Conservation (phyloP, 1,284 basidiomycete genomes). For the Malassezia slooffiae region DNA sequence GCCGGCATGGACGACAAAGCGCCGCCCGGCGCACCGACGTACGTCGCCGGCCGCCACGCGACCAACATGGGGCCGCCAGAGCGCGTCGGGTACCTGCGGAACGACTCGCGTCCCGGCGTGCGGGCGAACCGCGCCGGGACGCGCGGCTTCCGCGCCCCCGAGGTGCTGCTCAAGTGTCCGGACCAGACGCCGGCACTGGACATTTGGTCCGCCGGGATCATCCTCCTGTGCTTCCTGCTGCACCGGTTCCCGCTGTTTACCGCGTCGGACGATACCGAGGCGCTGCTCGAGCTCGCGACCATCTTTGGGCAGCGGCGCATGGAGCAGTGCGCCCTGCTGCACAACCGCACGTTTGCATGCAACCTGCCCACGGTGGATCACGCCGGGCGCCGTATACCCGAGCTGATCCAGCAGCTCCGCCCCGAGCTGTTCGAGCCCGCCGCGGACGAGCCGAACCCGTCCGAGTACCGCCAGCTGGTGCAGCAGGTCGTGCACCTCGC, state of each 20-base stretch:
- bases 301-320: conserved; percentile 74
- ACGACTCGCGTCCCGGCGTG: conserved; percentile 55
- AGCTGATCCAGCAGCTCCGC: conserved; percentile 35
- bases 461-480: conserved; percentile 27
- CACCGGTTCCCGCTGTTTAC: conserved; percentile 91
- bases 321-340: conserved; percentile 74
- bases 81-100: conserved; percentile 34
- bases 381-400: conserved; percentile 21
- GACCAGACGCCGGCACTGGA: conserved; percentile 95
- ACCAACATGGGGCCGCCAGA: conserved; percentile 35
- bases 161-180: conserved; percentile 87
- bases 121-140: conserved; percentile 96
- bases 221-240: conserved; percentile 80
- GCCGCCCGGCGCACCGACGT: background rate
- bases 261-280: conserved; percentile 86
- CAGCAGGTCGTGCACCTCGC: conserved; percentile 34
- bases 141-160: conserved; percentile 88
- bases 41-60: background rate
- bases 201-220: conserved; percentile 88
- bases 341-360: conserved; percentile 52
- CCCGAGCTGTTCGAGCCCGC: conserved; percentile 26
- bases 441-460: conserved; percentile 26
- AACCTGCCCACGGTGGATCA: conserved; percentile 28
- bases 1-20: background rate
- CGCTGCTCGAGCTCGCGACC: conserved; percentile 81